Evolutionary conservation across 2,329 filamentous ascomycete genomes (phyloP), one percentile per base, ranked within the genome.

Genomic region (Nigrograna mackinnonii): DNA sequence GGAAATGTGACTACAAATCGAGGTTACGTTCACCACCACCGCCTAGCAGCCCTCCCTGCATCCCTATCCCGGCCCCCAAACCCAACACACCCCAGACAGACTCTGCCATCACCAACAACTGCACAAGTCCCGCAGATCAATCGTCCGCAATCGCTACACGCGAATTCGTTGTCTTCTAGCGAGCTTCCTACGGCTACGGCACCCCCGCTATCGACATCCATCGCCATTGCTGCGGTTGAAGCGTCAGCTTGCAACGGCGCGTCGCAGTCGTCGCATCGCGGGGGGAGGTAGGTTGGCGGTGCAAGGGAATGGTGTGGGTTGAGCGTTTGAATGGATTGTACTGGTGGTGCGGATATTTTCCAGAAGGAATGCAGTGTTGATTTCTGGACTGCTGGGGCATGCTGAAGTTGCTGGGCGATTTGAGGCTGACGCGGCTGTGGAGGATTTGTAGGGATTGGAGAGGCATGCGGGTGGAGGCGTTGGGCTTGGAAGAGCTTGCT

Each of bases 331-430:
- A 43, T 39, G 42, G 43, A n/a, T 45, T 35, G 21, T 55, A 64
- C 57, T 5, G 58, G 64, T 3, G 62, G 54, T 13, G 66, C 62
- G 6, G 66, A 52, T 2, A 76, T 62, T 9, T 64, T 66, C 74
- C 74, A 77, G 54, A 77, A 76, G 2, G 67, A 62, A 44, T 77
- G 74, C 2, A 77, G 57, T 3, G 73, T 76, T 9, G 69, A 75
- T 42, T 67, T 69, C 44, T 76, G 73, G 18, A 59, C 50, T 6
- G n/a, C 32, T 21, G 35, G 37, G 18, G 16, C 42, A 37, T 22
- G 42, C 47, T 37, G 52, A 50, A 13, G 34, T 31, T 22, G 52
- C 12, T 11, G 6, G 11, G 7, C 34, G 24, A 28, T 28, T 9
- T 28, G 24, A 9, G 24, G n/a, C 9, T 9, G n/a, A 28, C 9